phyloP scores from a whole-genome alignment of 495 filamentous ascomycete genomes.

The Xylaria palmicola region DNA sequence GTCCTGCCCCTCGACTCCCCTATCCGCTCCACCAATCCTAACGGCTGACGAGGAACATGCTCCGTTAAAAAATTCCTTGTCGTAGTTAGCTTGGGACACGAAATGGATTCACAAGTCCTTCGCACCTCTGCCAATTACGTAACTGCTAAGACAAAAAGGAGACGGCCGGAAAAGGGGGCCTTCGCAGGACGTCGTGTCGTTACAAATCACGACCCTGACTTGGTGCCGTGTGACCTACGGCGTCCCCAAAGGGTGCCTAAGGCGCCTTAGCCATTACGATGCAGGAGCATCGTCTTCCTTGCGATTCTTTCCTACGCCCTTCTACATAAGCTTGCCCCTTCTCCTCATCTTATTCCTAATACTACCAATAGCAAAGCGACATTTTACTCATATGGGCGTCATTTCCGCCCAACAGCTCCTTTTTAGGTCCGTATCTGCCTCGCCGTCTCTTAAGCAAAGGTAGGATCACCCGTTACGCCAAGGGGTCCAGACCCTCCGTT shows the following conservation, averaged over 20 bases:
- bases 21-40: constrained; percentile 6
- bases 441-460: constrained; percentile 12
- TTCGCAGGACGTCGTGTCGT: constrained; percentile 15
- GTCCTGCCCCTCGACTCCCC: constrained; percentile 11
- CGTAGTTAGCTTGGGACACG: constrained; percentile 10
- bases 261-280: constrained; percentile 17
- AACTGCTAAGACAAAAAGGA: constrained; percentile 14
- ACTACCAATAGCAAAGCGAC: constrained; percentile 16
- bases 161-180: constrained; percentile 12
- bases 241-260: constrained; percentile 16
- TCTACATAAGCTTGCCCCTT: constrained; percentile 9
- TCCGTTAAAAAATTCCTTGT: constrained; percentile 13
- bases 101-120: constrained; percentile 15
- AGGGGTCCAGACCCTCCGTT: background rate
- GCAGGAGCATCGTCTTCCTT: constrained; percentile 11
- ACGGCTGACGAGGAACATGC: background rate
- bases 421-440: constrained; percentile 16
- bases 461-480: constrained; percentile 4
- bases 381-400: constrained; percentile 1
- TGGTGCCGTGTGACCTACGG: constrained; percentile 3
- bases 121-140: constrained; percentile 18
- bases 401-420: background rate
- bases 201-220: constrained; percentile 10
- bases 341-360: constrained; percentile 8
- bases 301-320: constrained; percentile 6